Evolutionary conservation across 257 asterid genomes (phyloP).

Genomic region (Cruciata laevipes): DNA sequence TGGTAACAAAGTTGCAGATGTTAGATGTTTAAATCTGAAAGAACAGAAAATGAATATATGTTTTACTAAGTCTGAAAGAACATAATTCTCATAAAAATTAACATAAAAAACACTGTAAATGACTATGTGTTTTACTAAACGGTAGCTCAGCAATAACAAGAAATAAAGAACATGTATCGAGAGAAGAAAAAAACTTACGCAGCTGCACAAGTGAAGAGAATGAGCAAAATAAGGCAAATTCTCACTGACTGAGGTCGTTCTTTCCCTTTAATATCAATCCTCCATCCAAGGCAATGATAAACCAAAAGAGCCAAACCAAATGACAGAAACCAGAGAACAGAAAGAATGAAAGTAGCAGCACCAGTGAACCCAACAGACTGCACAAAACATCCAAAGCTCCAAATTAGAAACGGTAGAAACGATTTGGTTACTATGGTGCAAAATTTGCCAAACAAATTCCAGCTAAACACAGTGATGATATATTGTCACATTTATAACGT

Average conservation of each 20-base stretch:
- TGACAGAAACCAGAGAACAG: constrained; percentile 71
- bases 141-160: not conserved
- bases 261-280: constrained; percentile 39
- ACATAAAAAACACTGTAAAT: not conserved
- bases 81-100: not conserved
- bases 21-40: constrained; percentile 6
- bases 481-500: not conserved
- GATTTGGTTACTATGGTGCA: not conserved
- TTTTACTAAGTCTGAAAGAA: constrained; percentile 2
- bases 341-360: constrained; percentile 59
- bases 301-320: constrained; percentile 76
- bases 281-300: constrained; percentile 75
- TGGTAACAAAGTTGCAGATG: constrained; percentile 26
- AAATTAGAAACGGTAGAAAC: constrained; percentile 1
- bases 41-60: constrained; percentile 1
- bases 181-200: constrained; percentile 41
- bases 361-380: constrained; percentile 98
- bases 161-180: not conserved
- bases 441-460: not conserved
- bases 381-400: constrained; percentile 12
- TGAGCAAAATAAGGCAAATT: constrained; percentile 59
- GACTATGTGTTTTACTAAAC: not conserved
- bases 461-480: too few relatives aligned
- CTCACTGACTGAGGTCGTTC: constrained; percentile 50
- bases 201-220: constrained; percentile 70